Base-by-base conservation (phyloP, 2,329 filamentous ascomycete species). In the Allantophomopsis cytisporea region DNA sequence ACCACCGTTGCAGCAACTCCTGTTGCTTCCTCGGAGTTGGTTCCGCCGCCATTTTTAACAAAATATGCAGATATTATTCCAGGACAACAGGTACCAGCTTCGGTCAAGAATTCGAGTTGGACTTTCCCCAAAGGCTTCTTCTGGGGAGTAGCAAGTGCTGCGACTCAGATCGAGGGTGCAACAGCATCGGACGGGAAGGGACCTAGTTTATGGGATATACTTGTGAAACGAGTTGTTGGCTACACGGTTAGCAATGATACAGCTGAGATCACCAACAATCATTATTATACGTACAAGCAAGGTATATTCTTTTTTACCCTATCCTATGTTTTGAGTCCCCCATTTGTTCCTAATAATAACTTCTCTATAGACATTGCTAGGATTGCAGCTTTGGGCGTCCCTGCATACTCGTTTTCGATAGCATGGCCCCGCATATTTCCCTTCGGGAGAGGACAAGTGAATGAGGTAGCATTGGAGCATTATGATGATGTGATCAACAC, bases 201-300 rank as follows among this genome's bases (percentile, higher is more conserved):
- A 0, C 65, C 64, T 0, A 57, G 58, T 3, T 49, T 64, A n/a
- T 54, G 62, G 52, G 65, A 69, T 37, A 57, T 65, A 2, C 34
- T 51, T 13, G 39, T 43, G 34, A 49, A 52, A 42, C 41, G 48
- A 34, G 39, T 41, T 21, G 39, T 42, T 20, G 43, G 41, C 5
- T 31, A 38, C 36, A 46, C 43, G 2, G 20, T 58, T 61, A 39
- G 54, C 60, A 30, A 63, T 63, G 2, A 68, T 32, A 60, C 50
- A 45, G 68, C 66, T 2, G 69, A 73, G 45, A 53, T 75, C 15
- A 62, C 63, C 1, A 61, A 64, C 33, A 66, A 69, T 52, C 62
- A 71, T 32, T 73, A 72, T 48, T 73, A 69, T 43, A 52, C 69
- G 7, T 73, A 72, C 47, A 72, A 71, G 50, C 69, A 72, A 52